A percentile compares a stretch with the other conserved stretches of the same genome.
Conservation (phyloP, 1,284 basidiomycete genomes). For the Ustilago trichophora region DNA sequence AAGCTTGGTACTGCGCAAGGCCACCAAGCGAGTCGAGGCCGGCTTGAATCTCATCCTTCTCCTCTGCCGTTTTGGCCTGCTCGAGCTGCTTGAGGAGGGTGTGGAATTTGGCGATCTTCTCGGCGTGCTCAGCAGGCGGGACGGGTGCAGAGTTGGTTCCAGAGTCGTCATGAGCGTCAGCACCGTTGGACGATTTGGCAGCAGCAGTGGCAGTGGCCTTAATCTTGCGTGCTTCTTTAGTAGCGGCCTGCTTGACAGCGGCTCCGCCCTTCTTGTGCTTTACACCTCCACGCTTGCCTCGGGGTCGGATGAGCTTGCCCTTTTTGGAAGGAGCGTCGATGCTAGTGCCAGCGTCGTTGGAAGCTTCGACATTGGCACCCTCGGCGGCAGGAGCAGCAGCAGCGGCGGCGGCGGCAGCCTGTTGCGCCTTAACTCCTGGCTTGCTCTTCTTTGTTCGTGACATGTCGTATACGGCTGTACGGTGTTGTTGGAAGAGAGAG, state of each 20-base stretch:
- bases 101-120: slow-evolving; percentile 60
- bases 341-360: not conserved
- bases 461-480: slow-evolving; percentile 2
- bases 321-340: slow-evolving; percentile 6
- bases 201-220: slow-evolving; percentile 11
- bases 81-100: slow-evolving; percentile 61
- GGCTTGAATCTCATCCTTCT: slow-evolving; percentile 39
- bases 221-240: slow-evolving; percentile 22
- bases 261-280: slow-evolving; percentile 50
- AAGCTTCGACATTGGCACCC: not conserved
- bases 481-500: too few relatives aligned
- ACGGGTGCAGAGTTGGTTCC: slow-evolving; percentile 10
- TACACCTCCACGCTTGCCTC: slow-evolving; percentile 61
- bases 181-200: not conserved
- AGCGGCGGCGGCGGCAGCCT: not conserved
- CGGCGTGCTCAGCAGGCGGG: slow-evolving; percentile 43
- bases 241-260: slow-evolving; percentile 9
- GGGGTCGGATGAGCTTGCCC: slow-evolving; percentile 54
- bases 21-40: slow-evolving; percentile 57
- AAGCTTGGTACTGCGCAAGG: slow-evolving; percentile 60
- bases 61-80: slow-evolving; percentile 39
- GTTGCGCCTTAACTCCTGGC: slow-evolving; percentile 5
- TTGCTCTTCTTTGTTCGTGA: slow-evolving; percentile 37
- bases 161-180: slow-evolving; percentile 4
- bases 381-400: not conserved